Evolutionary conservation across 225 moss, liverwort and hornwort species (phyloP), one percentile per base, ranked within the genome.

Genomic region (Neckera pumila): DNA sequence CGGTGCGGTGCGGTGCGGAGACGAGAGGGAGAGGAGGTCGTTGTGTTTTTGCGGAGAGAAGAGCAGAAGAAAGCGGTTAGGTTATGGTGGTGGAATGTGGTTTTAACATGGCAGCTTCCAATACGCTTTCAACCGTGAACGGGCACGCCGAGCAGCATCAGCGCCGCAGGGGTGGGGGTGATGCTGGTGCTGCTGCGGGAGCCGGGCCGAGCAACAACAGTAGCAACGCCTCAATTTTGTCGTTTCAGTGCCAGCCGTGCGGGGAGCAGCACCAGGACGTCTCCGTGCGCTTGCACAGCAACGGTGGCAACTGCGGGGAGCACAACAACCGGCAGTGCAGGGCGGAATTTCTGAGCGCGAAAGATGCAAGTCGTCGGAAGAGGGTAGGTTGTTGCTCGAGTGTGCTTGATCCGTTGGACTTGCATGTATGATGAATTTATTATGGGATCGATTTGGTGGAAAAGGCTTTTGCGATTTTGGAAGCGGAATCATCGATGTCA

Each of bases 61-160:
- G 63, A 75, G 76, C 20, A 60, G 51, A 74, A 43, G 54, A 75
- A 75, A 89, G 86, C 90, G 89, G 90, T 92, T 92, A 92, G 94
- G 92, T 90, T 94, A 94, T 94, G 94, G 93, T 94, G 94, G 92
- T 94, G 94, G 93, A 93, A 93, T 93, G 92, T 92, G 90, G 89
- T 92, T 91, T 89, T 92, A 91, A 94, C 87, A 94, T 94, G 94
- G 94, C 94, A 81, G 93, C 93, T 92, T 93, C 94, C 85, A 94
- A 94, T 31, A 91, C 93, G 93, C 91, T 91, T 92, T 93, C 93
- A 42, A 91, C 88, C 65, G 94, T 94, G 89, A 90, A 92, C 81
- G 93, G 92, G 87, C 91, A 90, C 38, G 85, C 86, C 69, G 90
- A 90, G 89, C 67, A 83, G n/a, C 54, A 83, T 34, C 93, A 91